phyloP scores from a whole-genome alignment of 2,329 filamentous ascomycete genomes.

The Aspergillus pseudoterreus region DNA sequence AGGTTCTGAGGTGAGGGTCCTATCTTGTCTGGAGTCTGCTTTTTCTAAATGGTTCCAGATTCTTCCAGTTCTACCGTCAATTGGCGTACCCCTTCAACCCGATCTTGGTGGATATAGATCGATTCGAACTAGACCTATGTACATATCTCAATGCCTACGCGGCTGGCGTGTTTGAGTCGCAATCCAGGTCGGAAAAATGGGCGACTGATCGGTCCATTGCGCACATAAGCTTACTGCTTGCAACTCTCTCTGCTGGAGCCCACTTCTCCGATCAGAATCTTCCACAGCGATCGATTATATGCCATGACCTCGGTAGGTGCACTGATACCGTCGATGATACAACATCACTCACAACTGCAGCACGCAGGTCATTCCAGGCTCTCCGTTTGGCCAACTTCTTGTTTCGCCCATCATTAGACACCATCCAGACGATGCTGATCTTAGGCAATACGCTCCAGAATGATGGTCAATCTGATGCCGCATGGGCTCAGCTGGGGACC shows the following conservation, averaged over 20 bases:
- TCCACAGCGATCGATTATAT: conserved; percentile 20
- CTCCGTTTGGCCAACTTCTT: conserved; percentile 57
- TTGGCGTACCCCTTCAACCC: conserved; percentile 31
- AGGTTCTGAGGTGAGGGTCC: conserved; percentile 24
- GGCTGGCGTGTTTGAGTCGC: conserved; percentile 18
- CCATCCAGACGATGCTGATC: conserved; percentile 54
- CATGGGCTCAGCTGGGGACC: conserved; percentile 28
- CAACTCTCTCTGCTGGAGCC: conserved; percentile 26
- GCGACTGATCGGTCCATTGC: conserved; percentile 23
- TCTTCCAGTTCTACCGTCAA: conserved; percentile 29
- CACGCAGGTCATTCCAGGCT: conserved; percentile 43
- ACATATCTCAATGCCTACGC: conserved; percentile 25
- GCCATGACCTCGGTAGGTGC: conserved; percentile 25
- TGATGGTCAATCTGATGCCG: conserved; percentile 30
- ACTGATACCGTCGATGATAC: neutral
- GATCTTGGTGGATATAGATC: conserved; percentile 26
- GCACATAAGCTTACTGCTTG: conserved; percentile 26
- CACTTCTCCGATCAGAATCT: conserved; percentile 30
- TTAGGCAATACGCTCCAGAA: conserved; percentile 48
- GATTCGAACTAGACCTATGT: conserved; percentile 28
- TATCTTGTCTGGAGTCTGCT: too few relatives aligned
- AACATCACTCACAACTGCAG: conserved; percentile 6
- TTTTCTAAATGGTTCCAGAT: conserved; percentile 13
- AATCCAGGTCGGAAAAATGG: conserved; percentile 21
- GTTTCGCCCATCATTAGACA: conserved; percentile 53